Evolutionary conservation across 768 basidiomycete genomes (phyloP), one percentile per base, ranked within the genome.

Genomic region (Boletales sp.): DNA sequence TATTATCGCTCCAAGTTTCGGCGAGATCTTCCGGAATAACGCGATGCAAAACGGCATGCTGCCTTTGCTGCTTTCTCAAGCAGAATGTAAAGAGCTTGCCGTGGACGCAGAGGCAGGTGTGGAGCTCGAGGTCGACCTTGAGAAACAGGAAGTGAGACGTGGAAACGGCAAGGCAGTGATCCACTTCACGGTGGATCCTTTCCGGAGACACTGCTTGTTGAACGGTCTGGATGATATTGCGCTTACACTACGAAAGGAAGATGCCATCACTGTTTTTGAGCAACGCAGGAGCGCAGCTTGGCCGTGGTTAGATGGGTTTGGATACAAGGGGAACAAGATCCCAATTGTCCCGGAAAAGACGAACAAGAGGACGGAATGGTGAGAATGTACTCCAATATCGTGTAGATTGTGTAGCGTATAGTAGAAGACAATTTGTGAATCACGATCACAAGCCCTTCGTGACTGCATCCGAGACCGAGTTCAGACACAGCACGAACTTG

Each of bases 231-330:
- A 99, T 67, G 96, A 97, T 63, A 95, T 99, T 55, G 94, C 87
- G 38, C 74, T 99, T 69, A 99, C 96, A 39, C 74, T 99, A 75
- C 84, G 90, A 68, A 85, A 84, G 65, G 83, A 76, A 31, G 72
- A 72, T 10, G 67, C 76, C n/a, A 96, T 99, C 56, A 74, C 77
- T 52, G 58, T 68, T 38, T 99, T 97, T 60, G 96, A 99, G 78
- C 63, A 78, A 62, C 79, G 79, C 60, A 71, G 96, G 57, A 87
- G 83, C 25, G 73, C 81, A 61, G 66, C 73, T 50, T 98, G 94
- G 93, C 90, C 96, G 6, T 99, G 96, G 96, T 71, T 97, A 66
- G 91, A 99, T 63, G 96, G 95, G 33, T 89, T 95, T 54, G 93
- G 93, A 25, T 96, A 93, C 72, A 77, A 84, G 63, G 87, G 84